Evolutionary conservation across 306 rosid species (phyloP).

Genomic region (Fragaria ananassa): DNA sequence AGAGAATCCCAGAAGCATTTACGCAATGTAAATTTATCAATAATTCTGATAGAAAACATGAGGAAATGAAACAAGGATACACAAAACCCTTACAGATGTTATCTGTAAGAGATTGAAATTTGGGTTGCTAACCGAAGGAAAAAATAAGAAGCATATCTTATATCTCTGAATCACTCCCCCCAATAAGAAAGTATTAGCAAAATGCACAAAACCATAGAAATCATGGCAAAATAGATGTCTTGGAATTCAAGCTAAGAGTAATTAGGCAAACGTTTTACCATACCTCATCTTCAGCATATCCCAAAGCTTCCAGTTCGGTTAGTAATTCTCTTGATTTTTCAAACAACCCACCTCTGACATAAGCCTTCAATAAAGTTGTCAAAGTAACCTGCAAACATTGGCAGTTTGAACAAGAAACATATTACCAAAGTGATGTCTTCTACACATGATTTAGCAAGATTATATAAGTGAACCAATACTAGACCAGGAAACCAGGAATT

Average conservation of each 20-base stretch:
- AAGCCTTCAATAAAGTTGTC: slow-evolving; percentile 86
- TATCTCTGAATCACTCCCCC: neutral
- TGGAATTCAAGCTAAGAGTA: neutral
- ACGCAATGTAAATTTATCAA: neutral
- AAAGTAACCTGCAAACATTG: slow-evolving; percentile 66
- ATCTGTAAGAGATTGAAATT: neutral
- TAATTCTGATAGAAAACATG: neutral
- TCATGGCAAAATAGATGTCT: slow-evolving; percentile 7
- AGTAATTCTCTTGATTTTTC: slow-evolving; percentile 75
- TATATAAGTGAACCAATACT: neutral
- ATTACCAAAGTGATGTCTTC: neutral
- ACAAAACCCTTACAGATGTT: neutral
- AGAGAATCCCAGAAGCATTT: neutral
- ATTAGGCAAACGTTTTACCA: slow-evolving; percentile 6
- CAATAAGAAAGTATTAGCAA: neutral
- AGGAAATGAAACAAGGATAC: neutral
- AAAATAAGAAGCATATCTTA: neutral
- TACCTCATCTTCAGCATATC: slow-evolving; percentile 92
- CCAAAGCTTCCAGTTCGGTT: slow-evolving; percentile 61
- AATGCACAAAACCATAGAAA: neutral
- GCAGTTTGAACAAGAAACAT: slow-evolving; percentile 4
- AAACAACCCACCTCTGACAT: slow-evolving; percentile 86
- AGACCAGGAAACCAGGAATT: neutral
- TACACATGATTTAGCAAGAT: neutral
- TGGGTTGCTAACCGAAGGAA: neutral